phyloP scores from a whole-genome alignment of 352 stramenopile genomes.

The Lagenidium giganteum region DNA sequence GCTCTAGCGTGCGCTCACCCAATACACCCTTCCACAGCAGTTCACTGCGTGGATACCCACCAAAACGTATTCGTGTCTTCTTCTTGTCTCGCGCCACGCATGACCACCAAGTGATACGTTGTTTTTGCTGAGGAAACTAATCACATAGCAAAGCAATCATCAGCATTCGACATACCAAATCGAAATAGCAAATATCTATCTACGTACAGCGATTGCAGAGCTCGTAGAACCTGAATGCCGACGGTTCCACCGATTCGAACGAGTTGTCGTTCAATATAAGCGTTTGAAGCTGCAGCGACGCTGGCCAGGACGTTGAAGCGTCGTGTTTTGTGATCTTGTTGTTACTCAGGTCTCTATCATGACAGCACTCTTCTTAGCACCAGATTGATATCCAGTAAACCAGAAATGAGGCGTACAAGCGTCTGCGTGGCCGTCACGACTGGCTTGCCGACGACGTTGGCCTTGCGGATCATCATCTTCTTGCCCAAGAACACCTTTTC shows the following conservation, averaged over 20 bases:
- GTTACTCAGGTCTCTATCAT: slow-evolving; percentile 27
- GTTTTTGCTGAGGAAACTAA: too few species aligned
- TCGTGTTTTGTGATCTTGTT: slow-evolving; percentile 34
- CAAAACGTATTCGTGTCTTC: too few species aligned
- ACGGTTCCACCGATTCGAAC: slow-evolving; percentile 24
- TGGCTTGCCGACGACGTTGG: slow-evolving; percentile 94
- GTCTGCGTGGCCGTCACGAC: slow-evolving; percentile 98
- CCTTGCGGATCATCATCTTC: slow-evolving; percentile 97
- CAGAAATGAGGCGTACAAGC: too few species aligned
- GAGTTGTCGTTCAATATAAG: slow-evolving; percentile 52
- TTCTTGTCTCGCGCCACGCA: too few species aligned
- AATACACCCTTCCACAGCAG: too few species aligned
- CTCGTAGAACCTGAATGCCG: slow-evolving; percentile 41
- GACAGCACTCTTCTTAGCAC: too few species aligned
- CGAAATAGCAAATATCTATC: neutral
- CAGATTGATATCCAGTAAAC: too few species aligned
- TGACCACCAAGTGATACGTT: too few species aligned
- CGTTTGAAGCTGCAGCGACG: slow-evolving; percentile 40
- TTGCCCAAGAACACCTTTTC: slow-evolving; percentile 97
- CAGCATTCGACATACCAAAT: slow-evolving; percentile 1
- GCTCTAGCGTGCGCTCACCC: too few species aligned
- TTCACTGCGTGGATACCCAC: too few species aligned
- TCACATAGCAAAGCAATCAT: neutral
- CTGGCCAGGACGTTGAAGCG: slow-evolving; percentile 33
- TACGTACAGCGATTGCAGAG: slow-evolving; percentile 56